Base-by-base conservation (phyloP, 768 basidiomycete genomes). In the Termitomyces sp. region DNA sequence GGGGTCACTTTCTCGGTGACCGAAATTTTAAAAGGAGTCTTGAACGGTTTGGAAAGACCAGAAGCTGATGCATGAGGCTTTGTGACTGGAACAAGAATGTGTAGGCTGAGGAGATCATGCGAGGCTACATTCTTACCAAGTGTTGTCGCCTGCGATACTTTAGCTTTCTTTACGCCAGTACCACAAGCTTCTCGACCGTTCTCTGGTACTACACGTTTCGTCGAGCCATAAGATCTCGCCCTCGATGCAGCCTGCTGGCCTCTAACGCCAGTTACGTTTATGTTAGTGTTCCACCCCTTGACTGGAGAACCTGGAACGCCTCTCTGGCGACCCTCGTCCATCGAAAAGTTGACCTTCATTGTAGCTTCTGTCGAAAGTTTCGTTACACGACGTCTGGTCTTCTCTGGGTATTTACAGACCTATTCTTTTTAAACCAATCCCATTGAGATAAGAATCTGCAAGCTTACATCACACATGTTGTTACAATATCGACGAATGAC, bases 401-500 rank as follows among this genome's bases (percentile, higher is more conserved):
- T 91, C 24, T 85, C 85, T 0, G 89, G 87, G 61, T 84, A 84
- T 70, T 88, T 90, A 73, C 92, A 93, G 3, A 91, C 79, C 91
- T 92, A 55, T 10, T 12, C 38, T 30, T 40, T 26, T 30, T 30
- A 30, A 22, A 42, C 6, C 26, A 28, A 12, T 52, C 12, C n/a
- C 6, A 30, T 20, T 30, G 12, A 28, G 26, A 40, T 42, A 14
- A 30, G 40, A 28, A 32, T 18, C 18, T 16, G 6, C 12, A 2
- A 20, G 64, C 85, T 26, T 64, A 91, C 91, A 67, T 94, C 92
- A 64, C 92, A 94, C 89, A 92, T 92, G 48, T 77, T 74, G 53
- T 86, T 70, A 63, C 92, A 94, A 62, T 88, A 84, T 4, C 65
- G 64, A 55, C 76, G 77, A 53, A 79, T 68, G 12, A 75, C 58